phyloP scores from a whole-genome alignment of 371 early-diverging fungal genomes.

The Mortierella sp. region DNA sequence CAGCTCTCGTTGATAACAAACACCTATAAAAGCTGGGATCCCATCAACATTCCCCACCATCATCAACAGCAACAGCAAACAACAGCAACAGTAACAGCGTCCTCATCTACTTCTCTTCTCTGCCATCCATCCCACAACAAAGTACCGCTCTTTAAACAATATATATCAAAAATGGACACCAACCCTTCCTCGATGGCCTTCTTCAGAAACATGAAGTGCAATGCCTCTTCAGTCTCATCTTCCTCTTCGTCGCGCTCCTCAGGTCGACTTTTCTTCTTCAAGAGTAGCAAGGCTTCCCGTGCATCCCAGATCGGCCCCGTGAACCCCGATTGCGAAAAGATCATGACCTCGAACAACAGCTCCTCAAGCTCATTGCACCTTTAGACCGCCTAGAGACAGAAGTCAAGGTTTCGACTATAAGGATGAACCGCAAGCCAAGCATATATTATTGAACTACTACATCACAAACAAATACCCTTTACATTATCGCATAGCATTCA shows the following conservation, averaged over 20 bases:
- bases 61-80: not conserved
- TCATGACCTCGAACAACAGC: slow-evolving; percentile 1
- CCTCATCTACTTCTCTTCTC: not conserved
- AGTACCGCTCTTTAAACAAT: not conserved
- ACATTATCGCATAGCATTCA: not conserved
- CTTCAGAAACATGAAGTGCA: slow-evolving; percentile 12
- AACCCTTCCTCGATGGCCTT: slow-evolving; percentile 9
- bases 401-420: not conserved
- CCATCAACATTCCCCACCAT: not conserved
- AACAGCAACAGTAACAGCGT: too few relatives aligned
- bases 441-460: too few relatives aligned
- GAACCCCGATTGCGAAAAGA: not conserved
- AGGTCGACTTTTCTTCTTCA: slow-evolving; percentile 9
- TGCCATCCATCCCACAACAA: not conserved
- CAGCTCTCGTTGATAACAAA: too few relatives aligned
- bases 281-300: slow-evolving; percentile 5
- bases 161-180: not conserved
- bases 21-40: too few relatives aligned
- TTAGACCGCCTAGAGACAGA: not conserved
- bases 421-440: not conserved
- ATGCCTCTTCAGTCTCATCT: not conserved
- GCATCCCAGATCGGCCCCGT: not conserved
- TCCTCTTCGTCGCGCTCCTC: not conserved
- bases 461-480: not conserved
- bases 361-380: not conserved